Percentiles rank a stretch among this genome's conserved stretches.
phyloP scores from a whole-genome alignment of 2,329 filamentous ascomycete genomes.

The Sordariomycetes sp. region DNA sequence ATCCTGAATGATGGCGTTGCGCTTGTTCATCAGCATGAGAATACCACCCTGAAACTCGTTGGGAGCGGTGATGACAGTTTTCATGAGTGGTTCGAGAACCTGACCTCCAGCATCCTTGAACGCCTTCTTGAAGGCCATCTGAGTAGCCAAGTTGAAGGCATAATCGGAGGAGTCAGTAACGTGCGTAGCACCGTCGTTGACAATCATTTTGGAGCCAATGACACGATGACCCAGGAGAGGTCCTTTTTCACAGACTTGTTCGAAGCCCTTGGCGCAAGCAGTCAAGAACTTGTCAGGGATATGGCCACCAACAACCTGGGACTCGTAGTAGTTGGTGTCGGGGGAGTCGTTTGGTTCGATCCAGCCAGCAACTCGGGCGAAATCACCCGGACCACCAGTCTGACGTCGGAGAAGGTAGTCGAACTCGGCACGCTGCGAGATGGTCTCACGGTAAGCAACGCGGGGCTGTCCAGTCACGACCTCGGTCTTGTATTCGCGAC shows the following conservation, averaged over 20 bases:
- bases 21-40: slow-evolving; percentile 92
- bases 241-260: slow-evolving; percentile 71
- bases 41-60: slow-evolving; percentile 97
- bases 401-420: slow-evolving; percentile 95
- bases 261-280: slow-evolving; percentile 93
- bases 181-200: slow-evolving; percentile 95
- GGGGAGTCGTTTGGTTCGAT: slow-evolving; percentile 76
- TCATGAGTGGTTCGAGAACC: slow-evolving; percentile 94
- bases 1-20: slow-evolving; percentile 88
- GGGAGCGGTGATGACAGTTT: slow-evolving; percentile 91
- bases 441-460: slow-evolving; percentile 93
- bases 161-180: slow-evolving; percentile 97
- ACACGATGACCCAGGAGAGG: slow-evolving; percentile 90
- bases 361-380: slow-evolving; percentile 82
- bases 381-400: slow-evolving; percentile 91
- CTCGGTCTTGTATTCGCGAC: slow-evolving; percentile 92
- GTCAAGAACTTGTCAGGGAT: slow-evolving; percentile 95
- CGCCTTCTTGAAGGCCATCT: slow-evolving; percentile 93
- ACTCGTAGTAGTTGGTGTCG: slow-evolving; percentile 73
- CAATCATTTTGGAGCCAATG: slow-evolving; percentile 79
- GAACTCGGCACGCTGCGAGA: slow-evolving; percentile 71
- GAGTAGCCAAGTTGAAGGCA: slow-evolving; percentile 88
- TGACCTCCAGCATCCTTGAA: slow-evolving; percentile 74
- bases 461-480: slow-evolving; percentile 94
- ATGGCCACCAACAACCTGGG: slow-evolving; percentile 77